Evolutionary conservation across 768 basidiomycete genomes (phyloP).

Genomic region (Naematelia encephala): DNA sequence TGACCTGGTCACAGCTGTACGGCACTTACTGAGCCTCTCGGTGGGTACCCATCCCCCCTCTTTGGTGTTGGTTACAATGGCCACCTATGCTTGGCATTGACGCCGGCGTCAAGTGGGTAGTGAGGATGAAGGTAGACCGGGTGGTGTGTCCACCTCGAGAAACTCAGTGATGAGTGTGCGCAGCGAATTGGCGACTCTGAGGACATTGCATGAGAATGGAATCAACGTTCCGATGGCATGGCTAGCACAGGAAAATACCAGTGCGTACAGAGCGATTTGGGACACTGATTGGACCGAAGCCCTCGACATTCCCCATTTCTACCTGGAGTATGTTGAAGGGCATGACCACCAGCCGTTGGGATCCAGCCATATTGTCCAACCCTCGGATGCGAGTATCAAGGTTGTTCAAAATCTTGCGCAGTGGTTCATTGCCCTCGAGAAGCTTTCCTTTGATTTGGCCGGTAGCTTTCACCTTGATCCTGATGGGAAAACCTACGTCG

Average conservation of each 20-base stretch:
- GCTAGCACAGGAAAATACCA: background rate
- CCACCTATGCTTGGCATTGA: conserved; percentile 16
- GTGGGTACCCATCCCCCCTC: too few species aligned
- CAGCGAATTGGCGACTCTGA: conserved; percentile 21
- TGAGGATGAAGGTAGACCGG: conserved; percentile 9
- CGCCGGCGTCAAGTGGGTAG: conserved; percentile 19
- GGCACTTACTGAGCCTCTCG: background rate
- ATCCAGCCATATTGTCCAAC: background rate
- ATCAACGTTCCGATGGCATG: conserved; percentile 7
- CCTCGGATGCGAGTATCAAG: background rate
- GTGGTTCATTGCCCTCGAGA: conserved; percentile 9
- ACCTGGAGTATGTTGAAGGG: background rate
- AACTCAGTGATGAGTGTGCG: background rate
- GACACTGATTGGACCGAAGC: background rate
- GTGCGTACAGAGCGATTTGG: background rate
- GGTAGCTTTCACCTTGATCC: conserved; percentile 9
- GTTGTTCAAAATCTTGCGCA: conserved; percentile 6
- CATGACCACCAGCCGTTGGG: background rate
- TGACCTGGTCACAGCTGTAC: background rate
- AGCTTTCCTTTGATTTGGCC: conserved; percentile 5
- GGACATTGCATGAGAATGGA: conserved; percentile 7
- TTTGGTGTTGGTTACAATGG: conserved; percentile 7
- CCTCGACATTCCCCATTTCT: conserved; percentile 3
- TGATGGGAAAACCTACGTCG: conserved; percentile 5
- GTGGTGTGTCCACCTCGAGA: background rate